phyloP scores from a whole-genome alignment of 805 yeast species.

The Wickerhamomyces bisporus region DNA sequence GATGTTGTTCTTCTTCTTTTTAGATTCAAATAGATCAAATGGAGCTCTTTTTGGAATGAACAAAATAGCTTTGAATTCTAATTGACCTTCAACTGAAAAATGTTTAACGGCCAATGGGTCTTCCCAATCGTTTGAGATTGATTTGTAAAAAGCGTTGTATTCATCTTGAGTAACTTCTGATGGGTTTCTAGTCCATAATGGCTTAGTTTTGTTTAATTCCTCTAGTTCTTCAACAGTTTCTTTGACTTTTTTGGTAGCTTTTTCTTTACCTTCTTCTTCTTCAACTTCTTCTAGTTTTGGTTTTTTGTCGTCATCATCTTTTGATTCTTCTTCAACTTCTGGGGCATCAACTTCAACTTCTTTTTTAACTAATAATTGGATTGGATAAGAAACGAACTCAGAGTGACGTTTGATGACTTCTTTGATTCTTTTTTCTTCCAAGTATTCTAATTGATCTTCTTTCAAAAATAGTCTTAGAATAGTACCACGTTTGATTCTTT shows the following conservation, averaged over 20 bases:
- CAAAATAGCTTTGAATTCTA: conserved; percentile 96
- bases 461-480: conserved; percentile 91
- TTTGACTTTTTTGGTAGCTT: conserved; percentile 81
- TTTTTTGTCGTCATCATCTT: conserved; percentile 61
- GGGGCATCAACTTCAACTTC: conserved; percentile 98
- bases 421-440: conserved; percentile 99
- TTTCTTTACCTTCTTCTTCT: conserved; percentile 59
- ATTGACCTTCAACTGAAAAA: conserved; percentile 99
- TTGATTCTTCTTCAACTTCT: conserved; percentile 56
- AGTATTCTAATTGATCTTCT: conserved; percentile 98
- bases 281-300: conserved; percentile 74
- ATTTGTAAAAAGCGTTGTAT: conserved; percentile 98
- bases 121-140: conserved; percentile 99
- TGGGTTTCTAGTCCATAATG: conserved; percentile 99
- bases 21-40: conserved; percentile 94
- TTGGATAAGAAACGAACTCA: conserved; percentile 98
- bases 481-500: conserved; percentile 91
- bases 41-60: conserved; percentile 99
- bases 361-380: conserved; percentile 96
- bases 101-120: conserved; percentile 99
- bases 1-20: conserved; percentile 99
- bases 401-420: conserved; percentile 99
- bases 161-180: conserved; percentile 96
- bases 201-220: conserved; percentile 98
- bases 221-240: conserved; percentile 94